A percentile compares a stretch with the other conserved stretches of the same genome.
Evolutionary conservation across 768 basidiomycete species (phyloP).

Genomic region (Ephemerocybe angulata): DNA sequence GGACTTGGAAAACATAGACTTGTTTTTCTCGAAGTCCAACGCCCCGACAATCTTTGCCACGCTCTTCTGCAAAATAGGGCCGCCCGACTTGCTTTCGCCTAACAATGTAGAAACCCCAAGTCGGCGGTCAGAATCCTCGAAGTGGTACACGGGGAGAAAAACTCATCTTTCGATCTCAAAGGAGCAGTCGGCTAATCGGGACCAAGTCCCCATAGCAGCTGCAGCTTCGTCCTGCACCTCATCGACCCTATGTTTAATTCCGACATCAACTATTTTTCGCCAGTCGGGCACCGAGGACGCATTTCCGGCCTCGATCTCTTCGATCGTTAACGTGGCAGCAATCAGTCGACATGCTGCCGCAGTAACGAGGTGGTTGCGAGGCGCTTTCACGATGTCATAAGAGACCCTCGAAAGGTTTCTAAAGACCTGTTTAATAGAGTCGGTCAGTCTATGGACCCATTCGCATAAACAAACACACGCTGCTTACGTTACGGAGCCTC

Average conservation of each 20-base stretch:
- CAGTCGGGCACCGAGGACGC: conserved; percentile 53
- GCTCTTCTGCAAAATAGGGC: conserved; percentile 63
- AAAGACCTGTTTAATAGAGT: conserved; percentile 53
- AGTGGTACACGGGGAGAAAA: conserved; percentile 12
- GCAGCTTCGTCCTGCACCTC: conserved; percentile 78
- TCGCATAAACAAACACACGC: not conserved
- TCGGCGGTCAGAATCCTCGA: conserved; percentile 3
- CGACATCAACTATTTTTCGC: conserved; percentile 65
- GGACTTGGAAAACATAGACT: conserved; percentile 50
- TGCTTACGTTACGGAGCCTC: conserved; percentile 44
- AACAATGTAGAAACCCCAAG: conserved; percentile 47
- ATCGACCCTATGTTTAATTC: conserved; percentile 61
- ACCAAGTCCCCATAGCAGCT: conserved; percentile 62
- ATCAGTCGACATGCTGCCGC: conserved; percentile 72
- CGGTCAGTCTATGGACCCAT: conserved; percentile 3
- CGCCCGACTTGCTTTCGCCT: conserved; percentile 51
- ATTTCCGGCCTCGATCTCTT: conserved; percentile 43
- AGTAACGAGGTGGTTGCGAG: conserved; percentile 69
- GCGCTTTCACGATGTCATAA: conserved; percentile 53
- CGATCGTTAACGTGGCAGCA: conserved; percentile 55
- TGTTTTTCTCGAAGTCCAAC: conserved; percentile 58
- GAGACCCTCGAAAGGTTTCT: conserved; percentile 53
- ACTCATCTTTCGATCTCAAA: conserved; percentile 72
- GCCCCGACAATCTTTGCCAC: conserved; percentile 66
- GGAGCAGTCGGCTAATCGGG: conserved; percentile 64